Conservation (phyloP, 768 basidiomycete genomes). For the Boletus rubescentipes region DNA sequence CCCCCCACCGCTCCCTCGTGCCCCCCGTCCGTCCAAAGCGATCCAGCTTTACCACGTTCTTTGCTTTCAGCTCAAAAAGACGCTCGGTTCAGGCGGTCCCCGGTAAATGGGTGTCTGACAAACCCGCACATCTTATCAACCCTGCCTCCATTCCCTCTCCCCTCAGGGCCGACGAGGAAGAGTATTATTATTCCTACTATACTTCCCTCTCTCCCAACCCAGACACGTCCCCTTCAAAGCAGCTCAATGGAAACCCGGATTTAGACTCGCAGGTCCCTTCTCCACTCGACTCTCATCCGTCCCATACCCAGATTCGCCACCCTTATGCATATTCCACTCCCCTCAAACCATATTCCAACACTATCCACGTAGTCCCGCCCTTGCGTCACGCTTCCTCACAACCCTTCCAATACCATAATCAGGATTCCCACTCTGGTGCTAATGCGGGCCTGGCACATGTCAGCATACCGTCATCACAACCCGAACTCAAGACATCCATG, state of each 20-base stretch:
- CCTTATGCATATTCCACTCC: conserved; percentile 52
- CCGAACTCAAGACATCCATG: conserved; percentile 48
- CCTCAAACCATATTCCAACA: conserved; percentile 1
- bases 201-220: conserved; percentile 18
- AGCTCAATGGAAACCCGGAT: conserved; percentile 17
- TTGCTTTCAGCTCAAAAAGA: conserved; percentile 29
- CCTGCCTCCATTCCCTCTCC: conserved; percentile 18
- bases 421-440: not conserved
- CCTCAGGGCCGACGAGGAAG: conserved; percentile 38
- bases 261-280: conserved; percentile 18
- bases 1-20: conserved; percentile 40
- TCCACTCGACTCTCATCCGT: conserved; percentile 11
- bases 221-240: conserved; percentile 17
- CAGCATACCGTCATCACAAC: conserved; percentile 5
- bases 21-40: conserved; percentile 36
- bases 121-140: conserved; percentile 10
- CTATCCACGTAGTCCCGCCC: not conserved
- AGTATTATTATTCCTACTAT: conserved; percentile 50
- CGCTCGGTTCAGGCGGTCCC: conserved; percentile 14
- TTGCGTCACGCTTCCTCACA: conserved; percentile 26
- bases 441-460: not conserved
- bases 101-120: conserved; percentile 21
- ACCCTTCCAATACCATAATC: conserved; percentile 22
- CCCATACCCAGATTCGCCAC: conserved; percentile 37
- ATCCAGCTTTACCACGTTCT: conserved; percentile 39